phyloP scores from a whole-genome alignment of 192 early-diverging fungal genomes.

The Dissophora globulifera region DNA sequence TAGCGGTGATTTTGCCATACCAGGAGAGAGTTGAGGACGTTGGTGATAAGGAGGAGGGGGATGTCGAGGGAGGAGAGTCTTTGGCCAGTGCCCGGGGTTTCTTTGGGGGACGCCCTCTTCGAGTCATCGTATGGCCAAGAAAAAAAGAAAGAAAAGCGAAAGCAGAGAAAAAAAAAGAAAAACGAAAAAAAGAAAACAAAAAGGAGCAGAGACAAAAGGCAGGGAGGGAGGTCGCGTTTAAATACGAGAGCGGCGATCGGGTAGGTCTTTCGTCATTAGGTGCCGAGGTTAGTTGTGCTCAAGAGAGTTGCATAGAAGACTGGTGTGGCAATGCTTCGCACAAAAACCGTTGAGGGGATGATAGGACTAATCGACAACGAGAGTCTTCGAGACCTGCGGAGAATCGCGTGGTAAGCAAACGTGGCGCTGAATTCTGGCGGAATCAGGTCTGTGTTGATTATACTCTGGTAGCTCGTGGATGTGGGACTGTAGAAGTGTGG shows the following conservation, averaged over 20 bases:
- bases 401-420: no score
- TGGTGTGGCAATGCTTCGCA: no score
- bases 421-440: no score
- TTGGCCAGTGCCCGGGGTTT: neutral
- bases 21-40: neutral
- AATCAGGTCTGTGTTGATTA: no score
- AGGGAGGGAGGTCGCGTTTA: neutral
- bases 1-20: no score
- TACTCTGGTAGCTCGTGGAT: no score
- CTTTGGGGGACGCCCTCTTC: neutral
- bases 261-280: neutral
- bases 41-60: neutral
- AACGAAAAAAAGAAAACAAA: neutral
- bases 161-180: neutral
- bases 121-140: neutral
- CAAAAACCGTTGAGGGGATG: no score
- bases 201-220: neutral
- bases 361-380: no score
- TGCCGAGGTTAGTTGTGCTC: no score
- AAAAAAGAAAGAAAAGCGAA: conserved; percentile 1
- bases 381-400: no score
- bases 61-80: neutral
- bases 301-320: no score
- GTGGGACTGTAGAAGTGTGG: no score
- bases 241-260: neutral